Conservation (phyloP, 2,329 filamentous ascomycete genomes). For the Torrubiella hemipterigena region DNA sequence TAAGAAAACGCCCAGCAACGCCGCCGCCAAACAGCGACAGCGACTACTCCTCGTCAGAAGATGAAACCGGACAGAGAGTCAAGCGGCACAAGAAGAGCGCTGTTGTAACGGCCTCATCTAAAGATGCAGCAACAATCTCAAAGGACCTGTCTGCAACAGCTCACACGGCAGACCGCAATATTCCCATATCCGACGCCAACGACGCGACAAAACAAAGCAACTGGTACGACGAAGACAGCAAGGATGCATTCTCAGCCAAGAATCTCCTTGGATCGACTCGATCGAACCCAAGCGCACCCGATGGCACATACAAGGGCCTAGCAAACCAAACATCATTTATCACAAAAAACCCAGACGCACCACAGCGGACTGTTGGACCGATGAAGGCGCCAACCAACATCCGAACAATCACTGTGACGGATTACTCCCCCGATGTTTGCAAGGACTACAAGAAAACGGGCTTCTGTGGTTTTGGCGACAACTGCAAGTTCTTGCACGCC, state of each 20-base stretch:
- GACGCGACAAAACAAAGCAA: slow-evolving; percentile 84
- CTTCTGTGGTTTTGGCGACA: slow-evolving; percentile 40
- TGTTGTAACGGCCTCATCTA: slow-evolving; percentile 53
- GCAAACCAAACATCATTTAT: slow-evolving; percentile 66
- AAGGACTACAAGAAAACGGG: slow-evolving; percentile 86
- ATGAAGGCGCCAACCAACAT: slow-evolving; percentile 84
- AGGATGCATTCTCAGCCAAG: slow-evolving; percentile 32
- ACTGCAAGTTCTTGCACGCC: slow-evolving; percentile 70
- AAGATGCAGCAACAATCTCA: slow-evolving; percentile 21
- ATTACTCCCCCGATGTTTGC: slow-evolving; percentile 87
- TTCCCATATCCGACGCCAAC: slow-evolving; percentile 55
- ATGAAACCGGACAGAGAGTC: slow-evolving; percentile 62
- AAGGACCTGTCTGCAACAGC: slow-evolving; percentile 36
- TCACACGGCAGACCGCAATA: slow-evolving; percentile 48
- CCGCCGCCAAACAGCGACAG: slow-evolving; percentile 56
- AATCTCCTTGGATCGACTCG: slow-evolving; percentile 48
- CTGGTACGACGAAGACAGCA: slow-evolving; percentile 72
- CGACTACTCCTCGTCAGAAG: slow-evolving; percentile 62
- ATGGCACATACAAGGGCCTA: slow-evolving; percentile 67
- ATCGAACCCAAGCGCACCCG: slow-evolving; percentile 22
- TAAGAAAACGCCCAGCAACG: slow-evolving; percentile 70
- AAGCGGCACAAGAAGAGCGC: slow-evolving; percentile 65
- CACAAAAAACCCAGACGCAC: slow-evolving; percentile 67
- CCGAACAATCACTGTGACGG: slow-evolving; percentile 77
- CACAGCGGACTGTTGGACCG: slow-evolving; percentile 62